phyloP scores from a whole-genome alignment of 2,329 filamentous ascomycete genomes.

The Exutisphaerella laricina region DNA sequence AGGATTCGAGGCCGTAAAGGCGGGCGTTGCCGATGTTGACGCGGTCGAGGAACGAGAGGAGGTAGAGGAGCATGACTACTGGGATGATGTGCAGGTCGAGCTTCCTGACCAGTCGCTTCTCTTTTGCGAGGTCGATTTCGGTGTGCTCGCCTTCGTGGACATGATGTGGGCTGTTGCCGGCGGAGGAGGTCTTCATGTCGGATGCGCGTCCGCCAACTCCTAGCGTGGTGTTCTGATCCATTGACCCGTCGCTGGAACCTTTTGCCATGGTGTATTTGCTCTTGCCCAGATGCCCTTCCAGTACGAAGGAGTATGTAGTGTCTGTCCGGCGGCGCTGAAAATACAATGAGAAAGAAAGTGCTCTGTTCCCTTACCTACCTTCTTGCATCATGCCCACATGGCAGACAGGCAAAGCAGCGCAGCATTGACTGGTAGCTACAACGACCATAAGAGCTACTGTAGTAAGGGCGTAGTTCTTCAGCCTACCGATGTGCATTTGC shows the following conservation, averaged over 20 bases:
- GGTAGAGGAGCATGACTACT: slow-evolving; percentile 63
- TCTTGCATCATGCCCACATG: background rate
- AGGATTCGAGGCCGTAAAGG: slow-evolving; percentile 58
- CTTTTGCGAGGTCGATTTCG: slow-evolving; percentile 36
- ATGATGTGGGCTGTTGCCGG: background rate
- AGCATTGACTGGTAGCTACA: background rate
- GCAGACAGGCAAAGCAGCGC: background rate
- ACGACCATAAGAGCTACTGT: background rate
- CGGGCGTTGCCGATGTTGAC: slow-evolving; percentile 52
- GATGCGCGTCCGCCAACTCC: background rate
- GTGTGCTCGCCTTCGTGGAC: slow-evolving; percentile 3
- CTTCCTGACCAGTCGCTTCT: slow-evolving; percentile 58
- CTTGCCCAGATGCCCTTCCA: too few species aligned
- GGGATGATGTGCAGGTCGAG: slow-evolving; percentile 61
- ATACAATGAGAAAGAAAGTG: background rate
- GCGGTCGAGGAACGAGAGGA: slow-evolving; percentile 70
- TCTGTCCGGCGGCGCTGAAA: too few species aligned
- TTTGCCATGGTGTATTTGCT: too few species aligned
- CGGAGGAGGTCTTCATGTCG: background rate
- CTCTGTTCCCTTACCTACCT: background rate
- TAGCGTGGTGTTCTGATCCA: background rate
- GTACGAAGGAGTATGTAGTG: too few species aligned
- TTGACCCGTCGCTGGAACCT: slow-evolving; percentile 1
- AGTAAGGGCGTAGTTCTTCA: too few species aligned
- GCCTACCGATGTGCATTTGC: too few species aligned